phyloP scores from a whole-genome alignment of 2,329 filamentous ascomycete species.

The Botrytis hyacinthi region DNA sequence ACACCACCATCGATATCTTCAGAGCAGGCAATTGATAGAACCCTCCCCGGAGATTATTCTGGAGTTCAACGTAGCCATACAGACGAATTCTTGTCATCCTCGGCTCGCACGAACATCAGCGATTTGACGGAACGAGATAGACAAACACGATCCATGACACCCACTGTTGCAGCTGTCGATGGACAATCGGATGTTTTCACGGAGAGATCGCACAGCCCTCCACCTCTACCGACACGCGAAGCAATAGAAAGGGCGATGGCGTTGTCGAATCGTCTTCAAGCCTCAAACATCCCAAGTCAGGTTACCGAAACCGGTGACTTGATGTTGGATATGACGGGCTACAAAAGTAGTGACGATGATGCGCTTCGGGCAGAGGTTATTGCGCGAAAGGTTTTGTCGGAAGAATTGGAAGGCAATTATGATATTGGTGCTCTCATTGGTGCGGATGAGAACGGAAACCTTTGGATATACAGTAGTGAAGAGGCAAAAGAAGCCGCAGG shows the following conservation, averaged over 20 bases:
- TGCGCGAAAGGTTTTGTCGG: conserved; percentile 84
- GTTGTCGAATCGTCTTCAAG: conserved; percentile 82
- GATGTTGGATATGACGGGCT: conserved; percentile 97
- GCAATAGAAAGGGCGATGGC: conserved; percentile 80
- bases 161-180: conserved; percentile 36
- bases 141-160: conserved; percentile 43
- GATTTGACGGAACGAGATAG: conserved; percentile 39
- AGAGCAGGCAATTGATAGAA: conserved; percentile 47
- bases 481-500: conserved; percentile 89
- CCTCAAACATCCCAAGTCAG: conserved; percentile 86
- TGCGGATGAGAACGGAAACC: conserved; percentile 89
- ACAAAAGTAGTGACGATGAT: conserved; percentile 92
- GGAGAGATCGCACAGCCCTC: conserved; percentile 72
- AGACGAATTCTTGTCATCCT: conserved; percentile 53
- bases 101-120: conserved; percentile 42
- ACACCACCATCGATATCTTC: conserved; percentile 56
- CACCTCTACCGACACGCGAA: conserved; percentile 67
- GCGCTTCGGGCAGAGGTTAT: conserved; percentile 89
- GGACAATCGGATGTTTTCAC: conserved; percentile 37
- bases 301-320: conserved; percentile 92
- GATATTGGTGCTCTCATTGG: conserved; percentile 95
- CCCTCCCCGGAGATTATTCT: conserved; percentile 53
- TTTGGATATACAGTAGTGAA: conserved; percentile 99
- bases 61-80: conserved; percentile 48
- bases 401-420: conserved; percentile 91